Evolutionary conservation across 2,329 filamentous ascomycete species (phyloP), one percentile per base, ranked within the genome.

Genomic region (Drechslerella stenobrocha): DNA sequence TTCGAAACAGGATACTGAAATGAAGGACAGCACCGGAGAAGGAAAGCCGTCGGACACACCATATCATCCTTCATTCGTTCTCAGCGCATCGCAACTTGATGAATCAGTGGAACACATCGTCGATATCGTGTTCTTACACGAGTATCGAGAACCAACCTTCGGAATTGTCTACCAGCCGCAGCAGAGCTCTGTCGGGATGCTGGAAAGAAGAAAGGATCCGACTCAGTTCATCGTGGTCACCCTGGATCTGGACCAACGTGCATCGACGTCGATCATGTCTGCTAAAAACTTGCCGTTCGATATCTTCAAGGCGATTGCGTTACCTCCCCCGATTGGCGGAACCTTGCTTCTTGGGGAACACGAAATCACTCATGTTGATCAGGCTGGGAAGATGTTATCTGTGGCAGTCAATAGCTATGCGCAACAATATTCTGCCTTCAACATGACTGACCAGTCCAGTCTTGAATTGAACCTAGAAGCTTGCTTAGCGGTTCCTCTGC

Each of bases 131-230:
- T 98, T 98, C 76, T 80, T 98, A 71, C 84, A 97, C 81, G 92
- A 97, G 79, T 98, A 98, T 77, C 87, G 93, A 76, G 93, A 97
- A 77, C 92, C 93, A 9, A 98, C 93, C 0, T 96, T 98, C 78
- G 93, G 92, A 59, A 91, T 98, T 67, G 81, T 98, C 40, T 93
- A 90, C 46, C 89, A 91, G 1, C 86, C 85, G 52, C 80, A 84
- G 70, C 81, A 86, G 32, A 84, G 87, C 11, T 91, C 90, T n/a
- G 81, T 82, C 57, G 86, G 89, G 2, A 80, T 97, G 53, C 77
- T 86, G 23, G 72, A 71, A 22, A 63, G 59, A 18, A 84, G 90
- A 70, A 93, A 87, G 74, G 93, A 98, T 75, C 84, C 89, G 72
- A 80, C 96, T 47, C 87, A 86, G 15, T 98, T 96, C 78, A 90